Evolutionary conservation across 805 yeast genomes (phyloP).

Genomic region (Metschnikowia sp.): DNA sequence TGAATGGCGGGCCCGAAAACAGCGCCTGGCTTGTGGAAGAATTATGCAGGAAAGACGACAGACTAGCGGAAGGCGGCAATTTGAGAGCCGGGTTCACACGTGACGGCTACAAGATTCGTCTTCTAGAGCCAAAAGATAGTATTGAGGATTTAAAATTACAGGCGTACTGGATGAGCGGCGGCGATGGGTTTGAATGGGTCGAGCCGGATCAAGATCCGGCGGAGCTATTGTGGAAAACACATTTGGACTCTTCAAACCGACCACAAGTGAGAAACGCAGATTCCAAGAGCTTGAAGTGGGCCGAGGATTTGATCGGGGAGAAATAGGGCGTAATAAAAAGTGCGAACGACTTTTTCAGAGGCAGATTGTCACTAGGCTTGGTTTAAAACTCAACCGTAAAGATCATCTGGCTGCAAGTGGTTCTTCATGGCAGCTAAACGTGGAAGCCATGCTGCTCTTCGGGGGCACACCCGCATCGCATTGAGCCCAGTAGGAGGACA

Average conservation of each 20-base stretch:
- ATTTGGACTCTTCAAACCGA: slow-evolving; percentile 23
- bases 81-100: slow-evolving; percentile 34
- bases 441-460: too few species aligned
- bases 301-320: slow-evolving; percentile 33
- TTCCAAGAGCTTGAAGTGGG: slow-evolving; percentile 33
- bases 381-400: too few species aligned
- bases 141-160: slow-evolving; percentile 66
- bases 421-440: too few species aligned
- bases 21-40: slow-evolving; percentile 33
- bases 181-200: slow-evolving; percentile 23
- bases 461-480: too few species aligned
- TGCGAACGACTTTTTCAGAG: too few species aligned
- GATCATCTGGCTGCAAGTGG: too few species aligned
- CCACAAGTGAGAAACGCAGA: slow-evolving; percentile 15
- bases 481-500: too few species aligned
- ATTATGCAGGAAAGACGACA: slow-evolving; percentile 32
- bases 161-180: slow-evolving; percentile 80
- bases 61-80: slow-evolving; percentile 22
- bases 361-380: too few species aligned
- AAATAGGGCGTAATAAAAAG: not conserved
- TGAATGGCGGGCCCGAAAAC: slow-evolving; percentile 39
- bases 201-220: slow-evolving; percentile 24
- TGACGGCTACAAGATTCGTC: slow-evolving; percentile 38
- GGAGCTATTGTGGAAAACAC: slow-evolving; percentile 44
- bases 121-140: slow-evolving; percentile 36